Conservation (phyloP, 768 basidiomycete genomes). For the Tylopilus vinaceipallidus region DNA sequence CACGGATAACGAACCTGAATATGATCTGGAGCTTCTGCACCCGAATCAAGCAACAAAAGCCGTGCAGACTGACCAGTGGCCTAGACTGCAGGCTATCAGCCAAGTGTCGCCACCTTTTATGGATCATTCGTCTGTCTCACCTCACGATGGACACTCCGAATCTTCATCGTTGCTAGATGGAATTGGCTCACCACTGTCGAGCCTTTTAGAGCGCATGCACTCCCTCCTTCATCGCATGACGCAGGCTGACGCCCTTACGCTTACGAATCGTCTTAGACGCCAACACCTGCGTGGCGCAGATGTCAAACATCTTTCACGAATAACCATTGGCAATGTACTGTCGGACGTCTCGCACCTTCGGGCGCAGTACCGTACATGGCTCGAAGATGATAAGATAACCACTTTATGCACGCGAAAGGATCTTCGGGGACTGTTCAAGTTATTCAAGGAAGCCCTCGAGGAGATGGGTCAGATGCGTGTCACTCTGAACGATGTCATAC, state of each 20-base stretch:
- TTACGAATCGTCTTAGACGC: slow-evolving; percentile 87
- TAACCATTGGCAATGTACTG: slow-evolving; percentile 73
- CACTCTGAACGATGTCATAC: slow-evolving; percentile 82
- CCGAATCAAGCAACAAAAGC: slow-evolving; percentile 57
- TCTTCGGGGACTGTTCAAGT: slow-evolving; percentile 74
- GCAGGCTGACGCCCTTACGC: slow-evolving; percentile 80
- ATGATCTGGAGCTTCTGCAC: slow-evolving; percentile 25
- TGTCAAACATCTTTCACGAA: slow-evolving; percentile 80
- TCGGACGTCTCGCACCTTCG: slow-evolving; percentile 71
- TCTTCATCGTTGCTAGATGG: slow-evolving; percentile 68
- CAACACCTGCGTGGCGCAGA: slow-evolving; percentile 87
- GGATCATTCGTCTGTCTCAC: slow-evolving; percentile 43
- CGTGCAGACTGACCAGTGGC: slow-evolving; percentile 62
- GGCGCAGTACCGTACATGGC: slow-evolving; percentile 62
- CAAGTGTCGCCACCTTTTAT: slow-evolving; percentile 33
- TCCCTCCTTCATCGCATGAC: slow-evolving; percentile 62
- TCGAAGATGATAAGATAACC: slow-evolving; percentile 73
- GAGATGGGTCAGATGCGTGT: slow-evolving; percentile 82
- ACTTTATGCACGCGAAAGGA: slow-evolving; percentile 73
- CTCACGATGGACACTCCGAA: slow-evolving; percentile 66
- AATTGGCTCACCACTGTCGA: slow-evolving; percentile 45
- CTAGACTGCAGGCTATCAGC: slow-evolving; percentile 31
- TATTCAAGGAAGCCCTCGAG: slow-evolving; percentile 80
- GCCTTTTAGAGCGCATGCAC: slow-evolving; percentile 60
- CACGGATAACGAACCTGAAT: slow-evolving; percentile 42